Conservation (phyloP, 805 yeast genomes). For the Sugiyamaella mastotermitis region DNA sequence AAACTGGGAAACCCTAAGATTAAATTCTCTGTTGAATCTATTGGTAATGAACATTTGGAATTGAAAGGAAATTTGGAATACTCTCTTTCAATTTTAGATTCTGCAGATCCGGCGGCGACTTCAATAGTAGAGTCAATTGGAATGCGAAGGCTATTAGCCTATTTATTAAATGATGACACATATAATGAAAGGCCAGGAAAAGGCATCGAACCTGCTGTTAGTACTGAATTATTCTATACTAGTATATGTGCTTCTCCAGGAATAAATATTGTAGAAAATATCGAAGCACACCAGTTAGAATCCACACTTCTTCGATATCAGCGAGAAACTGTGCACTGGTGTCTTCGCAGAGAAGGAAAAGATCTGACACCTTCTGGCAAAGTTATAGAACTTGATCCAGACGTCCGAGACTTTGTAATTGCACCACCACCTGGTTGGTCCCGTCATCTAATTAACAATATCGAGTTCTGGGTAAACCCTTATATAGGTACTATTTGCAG, state of each 20-base stretch:
- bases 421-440: constrained; percentile 26
- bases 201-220: constrained; percentile 7
- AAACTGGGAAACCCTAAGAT: too few species aligned
- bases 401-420: constrained; percentile 18
- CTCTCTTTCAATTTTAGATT: constrained; percentile 8
- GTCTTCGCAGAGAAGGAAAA: constrained; percentile 32
- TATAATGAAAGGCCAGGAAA: constrained; percentile 4
- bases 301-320: constrained; percentile 29
- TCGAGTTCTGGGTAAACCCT: constrained; percentile 25
- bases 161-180: constrained; percentile 7
- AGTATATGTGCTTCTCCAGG: constrained; percentile 11
- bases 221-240: constrained; percentile 12
- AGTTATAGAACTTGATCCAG: constrained; percentile 20
- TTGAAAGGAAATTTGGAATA: constrained; percentile 9
- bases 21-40: too few species aligned
- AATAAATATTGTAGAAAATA: constrained; percentile 2
- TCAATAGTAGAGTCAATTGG: constrained; percentile 6
- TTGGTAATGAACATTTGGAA: too few species aligned
- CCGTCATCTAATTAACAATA: constrained; percentile 9
- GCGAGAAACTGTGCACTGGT: constrained; percentile 33
- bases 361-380: constrained; percentile 9
- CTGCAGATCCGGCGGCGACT: constrained; percentile 8
- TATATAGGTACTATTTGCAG: constrained; percentile 18
- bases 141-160: constrained; percentile 9
- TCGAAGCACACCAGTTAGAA: constrained; percentile 6